phyloP scores from a whole-genome alignment of 805 yeast genomes.

The Barnettozyma botsteinii region DNA sequence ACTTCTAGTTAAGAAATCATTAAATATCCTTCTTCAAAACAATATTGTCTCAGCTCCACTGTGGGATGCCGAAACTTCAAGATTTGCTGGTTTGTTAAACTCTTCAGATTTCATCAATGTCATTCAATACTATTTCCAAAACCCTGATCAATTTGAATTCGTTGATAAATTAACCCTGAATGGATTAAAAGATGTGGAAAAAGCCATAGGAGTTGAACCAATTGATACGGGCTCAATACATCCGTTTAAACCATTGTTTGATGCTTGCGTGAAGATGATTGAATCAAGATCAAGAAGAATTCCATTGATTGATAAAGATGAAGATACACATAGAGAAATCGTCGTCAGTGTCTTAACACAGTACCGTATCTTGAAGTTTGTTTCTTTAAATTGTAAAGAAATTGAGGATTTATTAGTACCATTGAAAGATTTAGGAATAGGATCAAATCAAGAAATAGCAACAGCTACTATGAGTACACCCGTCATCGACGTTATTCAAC shows the following conservation, averaged over 20 bases:
- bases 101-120: conserved; percentile 92
- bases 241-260: conserved; percentile 84
- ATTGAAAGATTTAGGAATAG: conserved; percentile 60
- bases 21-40: conserved; percentile 85
- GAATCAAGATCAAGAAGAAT: conserved; percentile 86
- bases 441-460: conserved; percentile 51
- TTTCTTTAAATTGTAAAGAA: conserved; percentile 93
- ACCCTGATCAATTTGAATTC: conserved; percentile 81
- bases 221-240: conserved; percentile 84
- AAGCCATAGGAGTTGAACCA: conserved; percentile 78
- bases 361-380: conserved; percentile 91
- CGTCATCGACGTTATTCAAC: conserved; percentile 85
- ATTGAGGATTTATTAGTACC: conserved; percentile 79
- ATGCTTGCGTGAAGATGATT: conserved; percentile 90
- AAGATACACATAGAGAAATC: conserved; percentile 85
- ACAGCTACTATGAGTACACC: conserved; percentile 89
- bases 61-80: conserved; percentile 86
- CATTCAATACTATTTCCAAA: conserved; percentile 86
- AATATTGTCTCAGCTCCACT: conserved; percentile 94
- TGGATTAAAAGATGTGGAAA: conserved; percentile 82
- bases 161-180: conserved; percentile 82
- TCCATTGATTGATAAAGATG: conserved; percentile 92
- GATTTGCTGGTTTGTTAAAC: conserved; percentile 92
- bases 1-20: conserved; percentile 79
- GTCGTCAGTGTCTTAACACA: conserved; percentile 94